Base-by-base conservation (phyloP, 1,284 basidiomycete species). In the Ceratobasidium sp. region DNA sequence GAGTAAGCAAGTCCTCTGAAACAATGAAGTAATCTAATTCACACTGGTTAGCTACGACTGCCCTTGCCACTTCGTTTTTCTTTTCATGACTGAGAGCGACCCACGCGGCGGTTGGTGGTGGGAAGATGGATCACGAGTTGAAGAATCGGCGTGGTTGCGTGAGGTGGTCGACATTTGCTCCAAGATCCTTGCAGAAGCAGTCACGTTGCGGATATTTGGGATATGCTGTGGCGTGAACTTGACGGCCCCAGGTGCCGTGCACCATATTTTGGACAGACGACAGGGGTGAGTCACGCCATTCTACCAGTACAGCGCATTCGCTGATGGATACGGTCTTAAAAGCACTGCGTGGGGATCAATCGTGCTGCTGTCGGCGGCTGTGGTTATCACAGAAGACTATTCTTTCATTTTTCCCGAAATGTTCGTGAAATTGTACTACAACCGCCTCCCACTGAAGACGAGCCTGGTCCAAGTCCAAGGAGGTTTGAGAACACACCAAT, bases 361-460 rank as follows among this genome's bases (percentile, higher is more conserved):
- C 6, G 12, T 62, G 16, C 60, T 62, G 25, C 60, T 44, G 14
- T 12, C 42, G 3, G 33, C 44, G 1, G 14, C 60, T 3, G 38
- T 14, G 1, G 16, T 62, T 5, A 12, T 16, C 18, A 8, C 25
- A 1, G 60, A 62, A 33, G 64, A 67, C 9, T 67, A 56, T 7
- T 12, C 36, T n/a, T 21, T 33, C 14, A 53, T 67, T 1, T 44
- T 67, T 2, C 64, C 64, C 6, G 51, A 56, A 25, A 5, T 67
- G 1, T 67, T 67, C 25, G 16, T 44, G 2, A 40, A 56, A 14
- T 49, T 67, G 2, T 67, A 56, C 51, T 67, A 67, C 38, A 42
- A 28, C 16, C 18, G n/a, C 2, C 12, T 16, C 3, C 16, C 33
- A 5, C 21, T 67, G 3, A 36, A 56, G 36, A 12, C 64, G 11